Evolutionary conservation across 2,329 filamentous ascomycete species (phyloP).

Genomic region (Stemphylium beticola): DNA sequence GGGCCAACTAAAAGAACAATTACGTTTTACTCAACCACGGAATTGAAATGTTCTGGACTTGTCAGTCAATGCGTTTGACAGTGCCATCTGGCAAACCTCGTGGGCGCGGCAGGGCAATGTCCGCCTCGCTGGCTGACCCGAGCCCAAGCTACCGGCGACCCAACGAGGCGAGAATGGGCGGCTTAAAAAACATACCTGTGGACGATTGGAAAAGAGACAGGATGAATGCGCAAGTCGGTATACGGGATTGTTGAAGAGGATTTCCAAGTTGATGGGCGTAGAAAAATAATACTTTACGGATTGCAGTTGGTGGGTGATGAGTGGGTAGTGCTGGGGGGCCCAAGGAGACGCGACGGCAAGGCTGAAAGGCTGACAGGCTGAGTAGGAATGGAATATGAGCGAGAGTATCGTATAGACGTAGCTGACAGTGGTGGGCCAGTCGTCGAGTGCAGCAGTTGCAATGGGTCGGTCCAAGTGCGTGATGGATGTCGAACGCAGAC

Average conservation of each 20-base stretch:
- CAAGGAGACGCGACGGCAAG: constrained; percentile 2
- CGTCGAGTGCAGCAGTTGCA: constrained; percentile 8
- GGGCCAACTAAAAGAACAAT: constrained; percentile 13
- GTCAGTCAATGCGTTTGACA: constrained; percentile 13
- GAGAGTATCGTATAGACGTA: too few species aligned
- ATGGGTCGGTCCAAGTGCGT: neutral
- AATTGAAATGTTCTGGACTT: constrained; percentile 13
- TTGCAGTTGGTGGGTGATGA: neutral
- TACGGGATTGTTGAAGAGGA: too few species aligned
- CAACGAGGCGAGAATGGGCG: constrained; percentile 7
- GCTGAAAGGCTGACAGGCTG: constrained; percentile 1
- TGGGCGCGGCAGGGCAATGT: constrained; percentile 18
- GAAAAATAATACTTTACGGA: neutral
- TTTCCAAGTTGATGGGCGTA: neutral
- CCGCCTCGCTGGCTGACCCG: constrained; percentile 18
- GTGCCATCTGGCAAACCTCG: constrained; percentile 11
- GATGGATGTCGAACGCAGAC: neutral
- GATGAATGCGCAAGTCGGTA: neutral
- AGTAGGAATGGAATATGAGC: neutral
- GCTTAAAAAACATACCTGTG: constrained; percentile 17
- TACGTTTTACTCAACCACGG: constrained; percentile 22
- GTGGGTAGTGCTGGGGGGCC: neutral
- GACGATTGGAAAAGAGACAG: neutral
- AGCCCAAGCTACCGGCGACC: constrained; percentile 19
- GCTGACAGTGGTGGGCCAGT: neutral